These are phyloP conservation scores for Tetracladium maxilliforme DNA, from an alignment of 2,329 filamentous ascomycete species.

Conservation along the genomic window DNA sequence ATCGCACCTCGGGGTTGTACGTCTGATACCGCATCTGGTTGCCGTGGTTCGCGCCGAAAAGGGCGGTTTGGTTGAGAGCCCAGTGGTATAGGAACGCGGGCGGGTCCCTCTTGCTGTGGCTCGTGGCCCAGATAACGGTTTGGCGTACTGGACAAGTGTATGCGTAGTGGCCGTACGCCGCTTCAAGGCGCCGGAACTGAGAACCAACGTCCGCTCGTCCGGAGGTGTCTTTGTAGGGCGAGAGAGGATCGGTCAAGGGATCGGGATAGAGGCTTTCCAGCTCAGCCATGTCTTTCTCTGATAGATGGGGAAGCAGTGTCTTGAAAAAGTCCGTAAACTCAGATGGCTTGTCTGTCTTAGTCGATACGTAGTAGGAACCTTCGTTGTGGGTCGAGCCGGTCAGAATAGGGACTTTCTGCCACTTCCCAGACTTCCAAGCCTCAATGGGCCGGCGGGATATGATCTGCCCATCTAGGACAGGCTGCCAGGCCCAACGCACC, in stretches of 20 bases:
- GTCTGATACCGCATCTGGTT: slow-evolving; percentile 28
- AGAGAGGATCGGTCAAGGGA: slow-evolving; percentile 23
- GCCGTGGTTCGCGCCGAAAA: slow-evolving; percentile 23
- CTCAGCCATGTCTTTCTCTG: slow-evolving; percentile 30
- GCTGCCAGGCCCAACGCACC: slow-evolving; percentile 52
- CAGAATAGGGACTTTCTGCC: slow-evolving; percentile 44
- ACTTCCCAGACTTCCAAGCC: slow-evolving; percentile 37
- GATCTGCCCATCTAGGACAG: slow-evolving; percentile 44
- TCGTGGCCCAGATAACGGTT: too few species aligned
- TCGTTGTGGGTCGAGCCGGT: slow-evolving; percentile 62
- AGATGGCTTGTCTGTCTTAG: slow-evolving; percentile 23
- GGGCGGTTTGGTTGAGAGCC: slow-evolving; percentile 23
- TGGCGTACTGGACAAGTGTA: slow-evolving; percentile 51
- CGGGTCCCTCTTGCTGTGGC: too few species aligned
- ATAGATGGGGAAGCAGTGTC: slow-evolving; percentile 42
- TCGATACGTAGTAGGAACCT: slow-evolving; percentile 47
- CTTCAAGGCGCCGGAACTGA: slow-evolving; percentile 42
- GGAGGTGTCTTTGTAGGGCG: slow-evolving; percentile 21
- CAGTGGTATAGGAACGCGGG: slow-evolving; percentile 41
- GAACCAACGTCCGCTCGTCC: slow-evolving; percentile 21
- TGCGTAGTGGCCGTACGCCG: slow-evolving; percentile 48
- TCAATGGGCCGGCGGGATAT: slow-evolving; percentile 42
- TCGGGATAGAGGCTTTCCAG: slow-evolving; percentile 51
- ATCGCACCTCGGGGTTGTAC: slow-evolving; percentile 14
- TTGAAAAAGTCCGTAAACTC: slow-evolving; percentile 48